Evolutionary conservation across 2,329 filamentous ascomycete genomes (phyloP).

Genomic region (Clarireedia monteithiana): DNA sequence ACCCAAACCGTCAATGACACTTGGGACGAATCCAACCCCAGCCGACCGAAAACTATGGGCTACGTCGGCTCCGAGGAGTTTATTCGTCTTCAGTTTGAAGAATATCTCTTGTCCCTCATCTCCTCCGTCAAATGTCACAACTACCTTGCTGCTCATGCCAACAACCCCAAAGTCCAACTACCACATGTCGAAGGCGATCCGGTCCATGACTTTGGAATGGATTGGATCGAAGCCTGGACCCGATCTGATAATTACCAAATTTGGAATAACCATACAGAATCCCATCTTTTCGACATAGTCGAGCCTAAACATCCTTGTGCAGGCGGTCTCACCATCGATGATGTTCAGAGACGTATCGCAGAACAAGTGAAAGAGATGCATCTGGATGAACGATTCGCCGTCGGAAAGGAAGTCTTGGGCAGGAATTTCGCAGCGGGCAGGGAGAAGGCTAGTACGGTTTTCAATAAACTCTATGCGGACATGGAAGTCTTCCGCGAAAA

Average conservation of each 20-base stretch:
- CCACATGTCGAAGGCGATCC: constrained; percentile 75
- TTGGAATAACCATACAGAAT: constrained; percentile 74
- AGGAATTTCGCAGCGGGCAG: constrained; percentile 81
- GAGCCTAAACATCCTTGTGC: constrained; percentile 91
- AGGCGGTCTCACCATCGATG: constrained; percentile 86
- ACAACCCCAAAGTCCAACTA: constrained; percentile 53
- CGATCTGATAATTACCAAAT: constrained; percentile 86
- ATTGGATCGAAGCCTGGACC: constrained; percentile 85
- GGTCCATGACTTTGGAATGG: constrained; percentile 69
- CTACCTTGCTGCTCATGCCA: constrained; percentile 46
- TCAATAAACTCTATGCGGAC: constrained; percentile 84
- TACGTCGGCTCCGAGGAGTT: constrained; percentile 96
- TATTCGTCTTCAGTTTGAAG: constrained; percentile 93
- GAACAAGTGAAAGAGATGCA: constrained; percentile 93
- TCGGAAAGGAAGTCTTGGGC: constrained; percentile 77
- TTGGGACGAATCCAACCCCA: constrained; percentile 89
- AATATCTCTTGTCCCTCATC: constrained; percentile 84
- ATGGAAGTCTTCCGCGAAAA: constrained; percentile 75
- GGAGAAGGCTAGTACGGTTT: constrained; percentile 78
- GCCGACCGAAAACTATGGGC: constrained; percentile 85
- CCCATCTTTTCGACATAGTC: constrained; percentile 87
- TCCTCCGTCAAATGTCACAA: constrained; percentile 85
- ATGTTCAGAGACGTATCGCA: constrained; percentile 81
- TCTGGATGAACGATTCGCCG: constrained; percentile 80
- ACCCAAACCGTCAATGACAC: constrained; percentile 92